Percentiles rank a stretch among this genome's conserved stretches.
Evolutionary conservation across 805 yeast genomes (phyloP).

Genomic region (Saturnispora ahearnii): DNA sequence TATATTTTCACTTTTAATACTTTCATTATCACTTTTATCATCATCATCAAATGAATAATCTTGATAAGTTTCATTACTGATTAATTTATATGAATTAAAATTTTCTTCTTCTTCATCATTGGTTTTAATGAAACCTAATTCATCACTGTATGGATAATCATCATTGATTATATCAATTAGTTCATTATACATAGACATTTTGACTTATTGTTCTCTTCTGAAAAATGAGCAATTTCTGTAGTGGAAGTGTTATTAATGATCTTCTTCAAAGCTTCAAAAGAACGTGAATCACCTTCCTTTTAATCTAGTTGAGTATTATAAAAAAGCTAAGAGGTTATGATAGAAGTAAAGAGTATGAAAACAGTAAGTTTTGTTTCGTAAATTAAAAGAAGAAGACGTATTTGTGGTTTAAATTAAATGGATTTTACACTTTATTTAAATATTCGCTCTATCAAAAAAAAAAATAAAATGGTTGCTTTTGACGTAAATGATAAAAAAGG

Average conservation of each 20-base stretch:
- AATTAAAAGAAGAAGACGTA: not conserved
- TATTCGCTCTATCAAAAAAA: not conserved
- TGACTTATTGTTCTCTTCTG: not conserved
- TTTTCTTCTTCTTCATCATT: not conserved
- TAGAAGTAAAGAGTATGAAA: not conserved
- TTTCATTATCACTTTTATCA: slow-evolving; percentile 1
- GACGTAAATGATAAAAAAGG: not conserved
- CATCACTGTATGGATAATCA: not conserved
- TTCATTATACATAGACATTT: not conserved
- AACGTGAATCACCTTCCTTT: not conserved
- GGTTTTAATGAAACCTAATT: not conserved
- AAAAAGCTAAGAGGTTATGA: not conserved
- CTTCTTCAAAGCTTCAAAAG: not conserved
- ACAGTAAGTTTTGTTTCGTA: not conserved
- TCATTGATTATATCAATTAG: not conserved
- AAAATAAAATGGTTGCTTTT: not conserved
- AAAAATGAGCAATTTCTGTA: not conserved
- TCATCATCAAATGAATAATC: not conserved
- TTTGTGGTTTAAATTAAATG: not conserved
- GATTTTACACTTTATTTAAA: not conserved
- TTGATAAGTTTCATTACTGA: not conserved
- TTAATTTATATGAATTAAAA: not conserved
- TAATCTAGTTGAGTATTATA: not conserved
- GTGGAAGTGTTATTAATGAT: not conserved
- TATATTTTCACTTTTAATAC: not conserved